Evolutionary conservation across 768 basidiomycete genomes (phyloP), one percentile per base, ranked within the genome.

Genomic region (Boletus pseudopeckii): DNA sequence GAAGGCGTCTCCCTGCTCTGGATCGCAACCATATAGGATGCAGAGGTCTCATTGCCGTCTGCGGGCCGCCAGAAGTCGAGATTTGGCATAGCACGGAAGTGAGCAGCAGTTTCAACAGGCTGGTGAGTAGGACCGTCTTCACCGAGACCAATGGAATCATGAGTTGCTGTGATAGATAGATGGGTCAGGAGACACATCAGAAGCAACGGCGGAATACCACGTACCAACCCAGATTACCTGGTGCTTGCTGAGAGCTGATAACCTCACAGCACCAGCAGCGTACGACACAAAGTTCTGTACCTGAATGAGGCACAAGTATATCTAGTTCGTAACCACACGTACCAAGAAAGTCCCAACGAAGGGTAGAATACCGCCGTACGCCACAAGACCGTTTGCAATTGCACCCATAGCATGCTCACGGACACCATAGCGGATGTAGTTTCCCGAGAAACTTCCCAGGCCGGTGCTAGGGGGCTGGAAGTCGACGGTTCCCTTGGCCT

Each of bases 341-440:
- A 89, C 88, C 74, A 97, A 71, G 86, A 97, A 97, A 33, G 95
- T 98, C 53, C 88, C 91, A 57, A 88, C 81, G 70, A 92, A 94
- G 41, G 94, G 94, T 57, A 96, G 82, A 65, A 95, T 84, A 63
- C 84, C 91, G 55, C 94, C 94, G 72, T 97, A 98, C 3, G 93
- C 94, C 57, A 78, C 71, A 57, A 95, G 71, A 69, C 94, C 94
- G 71, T 97, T 97, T 60, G 86, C 91, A 64, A 98, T 93, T 50
- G 94, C 95, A 64, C 88, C 90, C 94, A 97, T 98, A 61, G 79
- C 95, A 72, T 98, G 95, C 72, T 98, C 95, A 73, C 95, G 90
- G 53, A 98, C 93, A 82, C 95, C 95, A 75, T 89, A 98, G 51
- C 94, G 89, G 70, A 98, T 84, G 71, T 98, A 97, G 44, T 86